Conservation (phyloP, 768 basidiomycete species). For the Lactarius trivialis region DNA sequence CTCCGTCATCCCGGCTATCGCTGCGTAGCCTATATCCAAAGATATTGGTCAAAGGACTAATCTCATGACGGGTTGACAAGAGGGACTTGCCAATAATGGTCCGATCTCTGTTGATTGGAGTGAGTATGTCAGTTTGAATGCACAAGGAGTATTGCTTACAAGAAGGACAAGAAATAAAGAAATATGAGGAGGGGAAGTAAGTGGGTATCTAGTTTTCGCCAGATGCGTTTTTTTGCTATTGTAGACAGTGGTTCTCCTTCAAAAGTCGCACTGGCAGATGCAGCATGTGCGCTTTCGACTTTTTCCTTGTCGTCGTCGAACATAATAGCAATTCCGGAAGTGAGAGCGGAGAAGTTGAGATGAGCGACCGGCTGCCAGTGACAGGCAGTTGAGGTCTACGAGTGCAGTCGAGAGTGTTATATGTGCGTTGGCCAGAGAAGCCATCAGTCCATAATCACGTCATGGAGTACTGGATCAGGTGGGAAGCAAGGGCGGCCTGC, state of each 20-base stretch:
- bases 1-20: no score
- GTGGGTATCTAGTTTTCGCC: conserved; percentile 16
- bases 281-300: background rate
- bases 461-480: background rate
- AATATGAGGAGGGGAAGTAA: conserved; percentile 18
- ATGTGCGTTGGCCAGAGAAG: background rate
- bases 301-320: background rate
- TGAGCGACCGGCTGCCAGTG: no score
- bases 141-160: conserved; percentile 10
- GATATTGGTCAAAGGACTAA: no score
- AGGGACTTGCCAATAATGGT: conserved; percentile 18
- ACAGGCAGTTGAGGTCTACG: no score
- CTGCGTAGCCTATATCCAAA: conserved; percentile 18
- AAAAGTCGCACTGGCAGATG: no score
- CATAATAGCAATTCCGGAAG: background rate
- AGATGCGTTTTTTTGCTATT: conserved; percentile 2
- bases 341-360: no score
- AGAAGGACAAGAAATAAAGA: conserved; percentile 23
- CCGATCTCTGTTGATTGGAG: conserved; percentile 17
- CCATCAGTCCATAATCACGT: background rate
- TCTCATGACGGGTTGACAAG: background rate
- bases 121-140: background rate
- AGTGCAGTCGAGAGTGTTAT: no score
- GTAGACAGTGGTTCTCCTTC: background rate
- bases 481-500: no score